A percentile compares a stretch with the other conserved stretches of the same genome.
Evolutionary conservation across 2,329 filamentous ascomycete species (phyloP).

Genomic region (Dendryphion nanum): DNA sequence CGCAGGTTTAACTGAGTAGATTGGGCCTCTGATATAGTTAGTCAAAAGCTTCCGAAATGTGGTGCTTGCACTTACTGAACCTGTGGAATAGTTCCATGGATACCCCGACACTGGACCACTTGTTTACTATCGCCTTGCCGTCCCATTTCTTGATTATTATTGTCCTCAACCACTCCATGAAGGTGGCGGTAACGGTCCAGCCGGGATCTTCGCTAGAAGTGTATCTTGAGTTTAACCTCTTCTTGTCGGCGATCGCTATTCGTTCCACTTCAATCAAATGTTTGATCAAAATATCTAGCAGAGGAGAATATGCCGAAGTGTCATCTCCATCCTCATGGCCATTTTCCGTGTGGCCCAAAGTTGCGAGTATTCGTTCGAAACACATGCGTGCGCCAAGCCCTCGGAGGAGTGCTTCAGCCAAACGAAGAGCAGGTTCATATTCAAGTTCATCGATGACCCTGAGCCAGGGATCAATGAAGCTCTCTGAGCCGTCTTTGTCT

Average conservation of each 20-base stretch:
- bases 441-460: slow-evolving; percentile 46
- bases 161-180: slow-evolving; percentile 70
- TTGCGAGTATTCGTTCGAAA: slow-evolving; percentile 49
- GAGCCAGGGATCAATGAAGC: slow-evolving; percentile 29
- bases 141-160: slow-evolving; percentile 80
- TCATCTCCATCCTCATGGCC: too few relatives aligned
- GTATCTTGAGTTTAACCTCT: slow-evolving; percentile 13
- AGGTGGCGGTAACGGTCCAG: slow-evolving; percentile 35
- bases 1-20: slow-evolving; percentile 52
- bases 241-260: slow-evolving; percentile 18
- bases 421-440: slow-evolving; percentile 51
- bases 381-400: slow-evolving; percentile 51
- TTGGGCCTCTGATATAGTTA: slow-evolving; percentile 69
- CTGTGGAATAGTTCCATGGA: slow-evolving; percentile 71
- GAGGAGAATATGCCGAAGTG: not conserved
- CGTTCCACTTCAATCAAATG: slow-evolving; percentile 26
- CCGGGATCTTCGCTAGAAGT: slow-evolving; percentile 26
- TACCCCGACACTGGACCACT: slow-evolving; percentile 71
- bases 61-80: slow-evolving; percentile 61
- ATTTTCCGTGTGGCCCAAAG: slow-evolving; percentile 5
- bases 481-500: slow-evolving; percentile 13
- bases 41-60: not conserved
- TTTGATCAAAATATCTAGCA: slow-evolving; percentile 20
- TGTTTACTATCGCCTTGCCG: slow-evolving; percentile 67
- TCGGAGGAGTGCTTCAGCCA: slow-evolving; percentile 50